Conservation (phyloP, 2,329 filamentous ascomycete genomes). For the Exophiala dermatitidis region DNA sequence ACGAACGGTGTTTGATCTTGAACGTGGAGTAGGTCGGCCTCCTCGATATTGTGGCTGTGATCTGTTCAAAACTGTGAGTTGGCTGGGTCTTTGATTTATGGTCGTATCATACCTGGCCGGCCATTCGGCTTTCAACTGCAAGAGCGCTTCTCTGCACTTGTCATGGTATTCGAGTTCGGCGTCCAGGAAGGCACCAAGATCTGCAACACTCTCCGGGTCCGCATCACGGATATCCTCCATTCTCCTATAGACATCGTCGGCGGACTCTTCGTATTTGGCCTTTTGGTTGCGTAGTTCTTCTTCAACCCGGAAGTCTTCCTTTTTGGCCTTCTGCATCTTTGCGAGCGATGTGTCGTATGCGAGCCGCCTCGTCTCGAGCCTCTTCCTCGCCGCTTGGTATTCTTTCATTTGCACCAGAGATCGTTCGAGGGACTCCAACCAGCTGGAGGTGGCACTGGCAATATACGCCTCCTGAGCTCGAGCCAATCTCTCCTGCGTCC, state of each 20-base stretch:
- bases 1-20: conserved; percentile 58
- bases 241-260: conserved; percentile 79
- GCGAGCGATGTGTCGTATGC: conserved; percentile 83
- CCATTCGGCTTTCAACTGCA: conserved; percentile 63
- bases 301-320: conserved; percentile 86
- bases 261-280: conserved; percentile 92
- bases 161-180: conserved; percentile 88
- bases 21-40: conserved; percentile 43
- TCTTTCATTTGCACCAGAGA: conserved; percentile 94
- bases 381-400: conserved; percentile 87
- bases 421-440: conserved; percentile 86
- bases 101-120: conserved; percentile 48
- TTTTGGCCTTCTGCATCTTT: conserved; percentile 90
- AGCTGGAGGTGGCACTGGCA: conserved; percentile 67
- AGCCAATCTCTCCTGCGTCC: conserved; percentile 80
- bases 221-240: conserved; percentile 97
- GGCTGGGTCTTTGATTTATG: conserved; percentile 19
- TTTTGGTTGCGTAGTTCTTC: conserved; percentile 87
- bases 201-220: conserved; percentile 72
- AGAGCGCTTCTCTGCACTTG: conserved; percentile 74
- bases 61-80: conserved; percentile 3
- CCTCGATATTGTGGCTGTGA: conserved; percentile 22
- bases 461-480: conserved; percentile 79
- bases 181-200: conserved; percentile 75
- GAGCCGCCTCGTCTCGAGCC: conserved; percentile 80